Evolutionary conservation across 177 flowering plant genomes (phyloP), one percentile per base, ranked within the genome.

Genomic region (Telopea speciosissima): DNA sequence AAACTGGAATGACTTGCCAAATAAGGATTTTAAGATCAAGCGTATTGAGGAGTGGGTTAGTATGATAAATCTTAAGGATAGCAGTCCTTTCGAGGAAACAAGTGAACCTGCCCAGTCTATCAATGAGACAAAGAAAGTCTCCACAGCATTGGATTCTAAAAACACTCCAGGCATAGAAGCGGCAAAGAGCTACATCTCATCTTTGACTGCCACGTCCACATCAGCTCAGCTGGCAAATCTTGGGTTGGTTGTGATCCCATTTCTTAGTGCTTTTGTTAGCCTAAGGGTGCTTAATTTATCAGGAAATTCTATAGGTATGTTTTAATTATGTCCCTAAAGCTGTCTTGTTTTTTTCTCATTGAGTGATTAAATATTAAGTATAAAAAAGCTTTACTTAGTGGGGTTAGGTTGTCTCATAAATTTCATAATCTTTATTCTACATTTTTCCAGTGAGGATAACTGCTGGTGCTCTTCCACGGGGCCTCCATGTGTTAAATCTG

Each of bases 401-500:
- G 13, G 23, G 40, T 45, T 8, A 40, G 10, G 36, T 13, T 28
- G 40, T 36, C 9, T 36, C 40, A 36, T 36, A 36, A 36, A 42
- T 54, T 70, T 52, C 28, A 22, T 79, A 45, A 62, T n/a, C 14
- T 68, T 40, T 70, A 6, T 69, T n/a, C 67, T 68, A 60, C 23
- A 65, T 42, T 33, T 45, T 73, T 78, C 12, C 85, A 92, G 99
- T 81, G 76, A 88, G 86, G 77, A 90, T 95, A 66, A 86, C 96
- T 62, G 86, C 94, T 52, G 99, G 97, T 78, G 87, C 96, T 75
- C 96, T 92, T 77, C 99, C 99, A 62, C 92, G 96, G 70, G 97
- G 99, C 40, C 92, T 95, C 26, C 97, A 93, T 74, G 68, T 79
- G 74, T 65, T 95, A 82, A 92, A 92, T 80, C 79, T 95, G 79